These are phyloP conservation scores for Plantago coronopus DNA, from an alignment of 305 asterid species.

Conservation along the genomic window DNA sequence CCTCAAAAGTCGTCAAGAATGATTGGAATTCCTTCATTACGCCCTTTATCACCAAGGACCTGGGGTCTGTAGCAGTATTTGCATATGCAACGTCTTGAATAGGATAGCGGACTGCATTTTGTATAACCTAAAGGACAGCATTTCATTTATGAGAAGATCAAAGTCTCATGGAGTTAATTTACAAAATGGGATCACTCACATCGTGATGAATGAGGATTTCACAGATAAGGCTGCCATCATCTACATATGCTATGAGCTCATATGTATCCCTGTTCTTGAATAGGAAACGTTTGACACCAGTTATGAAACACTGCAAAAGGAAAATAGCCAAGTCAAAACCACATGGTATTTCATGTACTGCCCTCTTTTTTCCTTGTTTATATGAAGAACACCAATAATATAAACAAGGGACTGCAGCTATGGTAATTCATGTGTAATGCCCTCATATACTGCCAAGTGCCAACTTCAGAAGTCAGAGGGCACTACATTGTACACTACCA, in stretches of 20 bases:
- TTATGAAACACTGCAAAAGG: slow-evolving; percentile 62
- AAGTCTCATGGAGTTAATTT: slow-evolving; percentile 21
- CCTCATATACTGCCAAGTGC: no score
- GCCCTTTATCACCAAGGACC: slow-evolving; percentile 42
- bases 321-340: background rate
- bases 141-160: slow-evolving; percentile 13
- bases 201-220: slow-evolving; percentile 69
- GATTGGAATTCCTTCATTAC: slow-evolving; percentile 55
- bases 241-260: slow-evolving; percentile 69
- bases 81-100: slow-evolving; percentile 67
- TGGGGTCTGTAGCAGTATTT: slow-evolving; percentile 43
- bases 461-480: slow-evolving; percentile 12
- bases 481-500: background rate
- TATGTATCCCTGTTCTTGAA: slow-evolving; percentile 47
- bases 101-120: slow-evolving; percentile 51
- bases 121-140: slow-evolving; percentile 51
- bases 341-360: background rate
- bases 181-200: slow-evolving; percentile 35
- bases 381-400: no score
- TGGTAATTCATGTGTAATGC: no score
- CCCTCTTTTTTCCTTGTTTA: no score
- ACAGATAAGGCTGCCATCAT: slow-evolving; percentile 93
- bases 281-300: slow-evolving; percentile 77
- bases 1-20: slow-evolving; percentile 77
- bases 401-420: no score